Conservation (phyloP, 441 rosid species). For the Daphne laureola region DNA sequence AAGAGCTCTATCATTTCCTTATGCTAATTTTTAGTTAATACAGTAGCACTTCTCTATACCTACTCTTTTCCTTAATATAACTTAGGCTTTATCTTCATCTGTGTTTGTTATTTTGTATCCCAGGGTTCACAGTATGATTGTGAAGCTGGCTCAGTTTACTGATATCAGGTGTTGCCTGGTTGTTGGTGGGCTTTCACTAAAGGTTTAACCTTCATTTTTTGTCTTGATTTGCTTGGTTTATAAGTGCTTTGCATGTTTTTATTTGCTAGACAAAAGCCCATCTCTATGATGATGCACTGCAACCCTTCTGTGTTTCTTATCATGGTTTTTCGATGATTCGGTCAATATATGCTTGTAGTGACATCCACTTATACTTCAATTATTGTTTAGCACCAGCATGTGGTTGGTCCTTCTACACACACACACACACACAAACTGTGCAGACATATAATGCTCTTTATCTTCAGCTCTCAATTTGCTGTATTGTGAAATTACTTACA, state of each 20-base stretch:
- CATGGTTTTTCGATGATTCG: background rate
- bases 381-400: background rate
- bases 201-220: constrained; percentile 40
- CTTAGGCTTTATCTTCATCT: no score
- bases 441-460: no score
- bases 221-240: constrained; percentile 5
- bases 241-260: background rate
- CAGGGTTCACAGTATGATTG: constrained; percentile 96
- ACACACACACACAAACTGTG: no score
- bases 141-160: constrained; percentile 80
- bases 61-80: no score
- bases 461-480: no score
- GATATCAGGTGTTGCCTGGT: constrained; percentile 85
- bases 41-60: no score
- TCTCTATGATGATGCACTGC: background rate
- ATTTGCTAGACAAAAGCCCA: constrained; percentile 2
- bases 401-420: no score
- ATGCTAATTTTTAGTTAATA: no score
- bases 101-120: constrained; percentile 9
- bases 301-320: constrained; percentile 1
- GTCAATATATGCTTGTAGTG: background rate
- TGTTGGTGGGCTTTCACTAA: constrained; percentile 87
- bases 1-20: no score
- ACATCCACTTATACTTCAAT: background rate
- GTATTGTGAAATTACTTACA: background rate